phyloP scores from a whole-genome alignment of 2,329 filamentous ascomycete species.

The Amauroascus niger region DNA sequence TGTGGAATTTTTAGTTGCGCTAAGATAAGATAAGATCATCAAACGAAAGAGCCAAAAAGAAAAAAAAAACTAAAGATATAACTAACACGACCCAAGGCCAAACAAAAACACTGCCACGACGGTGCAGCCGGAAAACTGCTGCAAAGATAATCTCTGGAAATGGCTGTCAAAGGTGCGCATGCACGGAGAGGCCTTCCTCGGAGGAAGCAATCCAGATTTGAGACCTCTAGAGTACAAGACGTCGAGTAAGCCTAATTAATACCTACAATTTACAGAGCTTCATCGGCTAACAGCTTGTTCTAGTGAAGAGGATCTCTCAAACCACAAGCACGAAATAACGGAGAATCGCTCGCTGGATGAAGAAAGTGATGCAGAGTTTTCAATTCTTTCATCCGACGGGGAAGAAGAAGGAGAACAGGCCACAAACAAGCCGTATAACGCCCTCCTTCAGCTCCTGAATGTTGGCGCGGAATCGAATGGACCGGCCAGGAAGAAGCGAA shows the following conservation, averaged over 20 bases:
- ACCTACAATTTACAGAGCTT: background rate
- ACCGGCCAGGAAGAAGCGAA: constrained; percentile 46
- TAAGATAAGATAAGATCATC: constrained; percentile 40
- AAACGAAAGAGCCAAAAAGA: constrained; percentile 17
- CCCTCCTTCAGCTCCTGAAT: constrained; percentile 48
- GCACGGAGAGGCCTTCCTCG: background rate
- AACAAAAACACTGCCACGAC: no score
- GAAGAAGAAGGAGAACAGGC: constrained; percentile 38
- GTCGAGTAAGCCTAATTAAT: constrained; percentile 27
- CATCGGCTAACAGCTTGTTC: background rate
- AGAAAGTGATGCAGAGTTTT: constrained; percentile 21
- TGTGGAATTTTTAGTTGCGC: constrained; percentile 38
- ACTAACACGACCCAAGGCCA: no score
- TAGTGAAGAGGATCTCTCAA: constrained; percentile 1
- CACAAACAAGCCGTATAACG: constrained; percentile 43
- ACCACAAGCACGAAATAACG: constrained; percentile 16
- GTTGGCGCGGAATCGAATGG: constrained; percentile 33
- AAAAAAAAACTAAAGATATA: constrained; percentile 13
- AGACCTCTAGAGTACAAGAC: constrained; percentile 33
- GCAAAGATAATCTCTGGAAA: background rate
- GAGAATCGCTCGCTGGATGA: constrained; percentile 31
- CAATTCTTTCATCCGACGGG: constrained; percentile 30
- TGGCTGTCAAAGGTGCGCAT: background rate
- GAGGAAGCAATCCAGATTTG: constrained; percentile 21
- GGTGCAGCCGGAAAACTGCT: no score